phyloP scores from a whole-genome alignment of 129 eudicot species.

The Artemisia annua region DNA sequence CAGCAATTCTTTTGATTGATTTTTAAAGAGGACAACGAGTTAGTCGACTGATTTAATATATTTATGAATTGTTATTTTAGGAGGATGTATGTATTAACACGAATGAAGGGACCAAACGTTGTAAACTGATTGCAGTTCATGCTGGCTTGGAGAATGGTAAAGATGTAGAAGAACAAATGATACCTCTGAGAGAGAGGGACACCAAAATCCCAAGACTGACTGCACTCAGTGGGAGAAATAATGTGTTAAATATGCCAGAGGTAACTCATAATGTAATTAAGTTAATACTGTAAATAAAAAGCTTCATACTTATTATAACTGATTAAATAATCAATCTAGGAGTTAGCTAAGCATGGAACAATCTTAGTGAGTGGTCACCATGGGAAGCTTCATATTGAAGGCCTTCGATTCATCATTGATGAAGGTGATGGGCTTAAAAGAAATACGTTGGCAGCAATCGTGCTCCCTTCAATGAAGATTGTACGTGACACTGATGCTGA shows the following conservation, averaged over 20 bases:
- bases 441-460: slow-evolving; percentile 72
- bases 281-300: no score
- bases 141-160: slow-evolving; percentile 77
- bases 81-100: slow-evolving; percentile 72
- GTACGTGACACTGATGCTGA: slow-evolving; percentile 68
- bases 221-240: slow-evolving; percentile 73
- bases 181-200: slow-evolving; percentile 63
- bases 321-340: slow-evolving; percentile 33
- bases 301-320: no score
- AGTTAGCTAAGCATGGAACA: slow-evolving; percentile 41
- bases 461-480: slow-evolving; percentile 67
- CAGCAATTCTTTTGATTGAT: background rate
- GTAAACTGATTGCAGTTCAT: slow-evolving; percentile 86
- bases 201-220: slow-evolving; percentile 66
- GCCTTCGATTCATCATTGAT: slow-evolving; percentile 70
- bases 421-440: slow-evolving; percentile 69
- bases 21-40: background rate
- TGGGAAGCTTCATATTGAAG: slow-evolving; percentile 77
- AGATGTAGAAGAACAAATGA: slow-evolving; percentile 61
- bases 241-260: slow-evolving; percentile 78
- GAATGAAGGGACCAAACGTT: slow-evolving; percentile 51
- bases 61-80: slow-evolving; percentile 27
- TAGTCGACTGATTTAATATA: background rate
- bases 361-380: slow-evolving; percentile 89
- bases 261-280: slow-evolving; percentile 29